Evolutionary conservation across 257 asterid genomes (phyloP).

Genomic region (Solanum appendiculatum): DNA sequence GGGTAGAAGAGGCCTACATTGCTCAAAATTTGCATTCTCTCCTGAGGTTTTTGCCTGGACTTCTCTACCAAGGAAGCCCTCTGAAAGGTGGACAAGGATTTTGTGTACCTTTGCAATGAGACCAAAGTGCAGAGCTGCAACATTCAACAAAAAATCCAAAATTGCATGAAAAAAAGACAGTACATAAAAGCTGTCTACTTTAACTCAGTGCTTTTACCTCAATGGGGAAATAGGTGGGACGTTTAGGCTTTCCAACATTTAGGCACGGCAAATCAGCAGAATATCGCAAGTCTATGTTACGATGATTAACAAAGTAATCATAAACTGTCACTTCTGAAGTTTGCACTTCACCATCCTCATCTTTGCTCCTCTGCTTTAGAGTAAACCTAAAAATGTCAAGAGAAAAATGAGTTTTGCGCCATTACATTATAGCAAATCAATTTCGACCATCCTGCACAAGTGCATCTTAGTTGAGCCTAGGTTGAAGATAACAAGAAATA

Average conservation of each 20-base stretch:
- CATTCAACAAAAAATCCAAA: constrained; percentile 1
- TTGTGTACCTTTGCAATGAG: constrained; percentile 82
- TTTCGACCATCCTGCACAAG: neutral
- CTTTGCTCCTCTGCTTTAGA: constrained; percentile 45
- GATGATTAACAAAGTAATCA: constrained; percentile 76
- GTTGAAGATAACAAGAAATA: constrained; percentile 3
- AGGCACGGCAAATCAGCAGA: constrained; percentile 93
- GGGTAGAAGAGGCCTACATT: constrained; percentile 29
- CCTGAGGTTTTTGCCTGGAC: constrained; percentile 87
- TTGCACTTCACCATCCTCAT: constrained; percentile 49
- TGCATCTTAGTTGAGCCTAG: neutral
- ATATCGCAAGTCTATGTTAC: constrained; percentile 60
- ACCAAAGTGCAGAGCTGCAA: constrained; percentile 61
- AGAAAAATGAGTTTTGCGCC: neutral
- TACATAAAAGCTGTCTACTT: neutral
- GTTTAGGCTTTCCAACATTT: constrained; percentile 82
- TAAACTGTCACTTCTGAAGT: constrained; percentile 64
- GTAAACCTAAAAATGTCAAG: constrained; percentile 40
- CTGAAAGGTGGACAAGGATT: constrained; percentile 64
- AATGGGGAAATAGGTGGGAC: constrained; percentile 77
- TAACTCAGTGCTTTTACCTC: constrained; percentile 39
- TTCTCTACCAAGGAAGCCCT: constrained; percentile 78
- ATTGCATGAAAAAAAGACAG: neutral
- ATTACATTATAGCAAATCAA: neutral
- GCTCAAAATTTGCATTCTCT: constrained; percentile 62